A percentile compares a stretch with the other conserved stretches of the same genome.
Evolutionary conservation across 2,329 filamentous ascomycete species (phyloP).

Genomic region (Colletotrichum plurivorum): DNA sequence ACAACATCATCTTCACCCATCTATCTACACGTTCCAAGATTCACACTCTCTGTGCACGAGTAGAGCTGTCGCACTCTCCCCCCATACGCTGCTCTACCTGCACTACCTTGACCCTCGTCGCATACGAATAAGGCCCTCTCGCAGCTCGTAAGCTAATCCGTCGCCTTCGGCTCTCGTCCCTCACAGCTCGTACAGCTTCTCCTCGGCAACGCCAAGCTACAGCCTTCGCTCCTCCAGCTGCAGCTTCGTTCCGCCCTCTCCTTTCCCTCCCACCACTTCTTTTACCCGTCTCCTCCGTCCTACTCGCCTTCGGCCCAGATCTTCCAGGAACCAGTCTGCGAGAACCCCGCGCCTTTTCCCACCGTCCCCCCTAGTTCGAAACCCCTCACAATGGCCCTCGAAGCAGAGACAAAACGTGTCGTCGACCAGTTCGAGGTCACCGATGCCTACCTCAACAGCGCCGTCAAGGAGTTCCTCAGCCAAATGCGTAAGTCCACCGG

Average conservation of each 20-base stretch:
- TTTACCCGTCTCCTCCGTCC: constrained; percentile 47
- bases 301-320: constrained; percentile 60
- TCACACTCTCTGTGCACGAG: background rate
- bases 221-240: constrained; percentile 26
- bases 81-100: constrained; percentile 4
- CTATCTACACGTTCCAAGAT: background rate
- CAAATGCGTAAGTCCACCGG: constrained; percentile 76
- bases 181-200: constrained; percentile 66
- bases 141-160: constrained; percentile 41
- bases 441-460: constrained; percentile 82
- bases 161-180: constrained; percentile 40
- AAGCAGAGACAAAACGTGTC: constrained; percentile 82
- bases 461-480: constrained; percentile 86
- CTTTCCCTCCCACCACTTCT: constrained; percentile 43
- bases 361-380: constrained; percentile 67
- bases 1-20: background rate
- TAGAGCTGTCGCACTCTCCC: background rate
- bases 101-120: constrained; percentile 15
- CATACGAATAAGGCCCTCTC: constrained; percentile 12
- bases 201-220: constrained; percentile 63
- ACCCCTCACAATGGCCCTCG: constrained; percentile 73
- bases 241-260: constrained; percentile 49
- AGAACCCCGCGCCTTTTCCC: constrained; percentile 68
- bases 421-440: constrained; percentile 89
- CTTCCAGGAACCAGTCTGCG: constrained; percentile 65